Conservation (phyloP, 768 basidiomycete genomes). For the Boletus tomentosulus region DNA sequence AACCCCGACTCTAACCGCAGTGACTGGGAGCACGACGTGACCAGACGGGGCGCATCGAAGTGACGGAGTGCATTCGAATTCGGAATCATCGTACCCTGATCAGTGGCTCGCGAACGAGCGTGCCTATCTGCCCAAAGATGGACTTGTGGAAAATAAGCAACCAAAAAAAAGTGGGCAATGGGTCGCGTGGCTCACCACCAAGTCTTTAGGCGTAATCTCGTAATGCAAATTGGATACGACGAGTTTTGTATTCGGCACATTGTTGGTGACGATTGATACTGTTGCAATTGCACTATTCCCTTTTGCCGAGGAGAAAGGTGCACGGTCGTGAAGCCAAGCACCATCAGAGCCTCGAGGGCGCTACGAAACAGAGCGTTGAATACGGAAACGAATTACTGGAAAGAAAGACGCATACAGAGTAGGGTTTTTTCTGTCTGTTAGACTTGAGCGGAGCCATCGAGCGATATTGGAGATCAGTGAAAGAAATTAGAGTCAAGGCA, state of each 20-base stretch:
- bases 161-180: not conserved
- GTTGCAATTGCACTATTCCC: constrained; percentile 23
- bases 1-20: constrained; percentile 28
- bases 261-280: constrained; percentile 15
- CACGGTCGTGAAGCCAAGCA: constrained; percentile 76
- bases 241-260: constrained; percentile 50
- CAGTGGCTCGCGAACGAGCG: constrained; percentile 86
- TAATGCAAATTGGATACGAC: constrained; percentile 88
- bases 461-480: not conserved
- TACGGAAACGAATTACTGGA: not conserved
- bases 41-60: constrained; percentile 27
- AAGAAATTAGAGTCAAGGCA: not conserved
- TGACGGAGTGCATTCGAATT: constrained; percentile 36
- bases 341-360: constrained; percentile 59
- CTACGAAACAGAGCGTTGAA: constrained; percentile 32
- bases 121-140: constrained; percentile 91
- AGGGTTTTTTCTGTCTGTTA: constrained; percentile 40
- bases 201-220: constrained; percentile 83
- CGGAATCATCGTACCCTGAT: constrained; percentile 84
- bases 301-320: constrained; percentile 39
- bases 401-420: constrained; percentile 31
- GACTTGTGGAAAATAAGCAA: constrained; percentile 40
- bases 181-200: constrained; percentile 57
- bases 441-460: constrained; percentile 24
- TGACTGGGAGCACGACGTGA: constrained; percentile 30